Evolutionary conservation across 371 early-diverging fungal genomes (phyloP).

Genomic region (Rhizomucor pusillus): DNA sequence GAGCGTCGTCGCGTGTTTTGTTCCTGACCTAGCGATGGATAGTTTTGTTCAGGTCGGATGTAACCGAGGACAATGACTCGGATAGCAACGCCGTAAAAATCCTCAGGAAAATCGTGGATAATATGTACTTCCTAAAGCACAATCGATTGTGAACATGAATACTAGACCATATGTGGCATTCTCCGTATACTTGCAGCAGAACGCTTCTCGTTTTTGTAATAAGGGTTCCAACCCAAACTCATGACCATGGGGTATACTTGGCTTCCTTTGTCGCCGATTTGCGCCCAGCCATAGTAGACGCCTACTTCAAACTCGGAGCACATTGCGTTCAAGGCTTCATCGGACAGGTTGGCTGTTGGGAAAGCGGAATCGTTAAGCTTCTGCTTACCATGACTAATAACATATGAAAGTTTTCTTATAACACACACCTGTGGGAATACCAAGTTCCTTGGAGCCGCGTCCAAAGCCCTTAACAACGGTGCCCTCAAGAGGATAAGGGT

Average conservation of each 20-base stretch:
- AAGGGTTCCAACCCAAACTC: slow-evolving; percentile 99
- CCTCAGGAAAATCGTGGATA: slow-evolving; percentile 79
- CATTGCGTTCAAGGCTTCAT: slow-evolving; percentile 68
- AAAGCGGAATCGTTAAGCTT: background rate
- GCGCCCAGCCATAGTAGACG: slow-evolving; percentile 95
- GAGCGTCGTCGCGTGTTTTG: background rate
- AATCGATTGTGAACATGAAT: background rate
- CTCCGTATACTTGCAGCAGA: slow-evolving; percentile 68
- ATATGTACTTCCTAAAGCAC: slow-evolving; percentile 93
- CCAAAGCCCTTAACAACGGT: slow-evolving; percentile 90
- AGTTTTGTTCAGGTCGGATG: slow-evolving; percentile 90
- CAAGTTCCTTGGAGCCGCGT: slow-evolving; percentile 93
- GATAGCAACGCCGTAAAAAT: slow-evolving; percentile 89
- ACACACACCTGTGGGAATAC: slow-evolving; percentile 91
- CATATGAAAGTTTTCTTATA: slow-evolving; percentile 1
- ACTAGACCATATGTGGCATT: background rate
- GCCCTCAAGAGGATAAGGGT: slow-evolving; percentile 74
- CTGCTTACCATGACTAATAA: background rate
- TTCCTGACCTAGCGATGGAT: slow-evolving; percentile 72
- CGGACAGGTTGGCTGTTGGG: slow-evolving; percentile 91
- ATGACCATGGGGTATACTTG: slow-evolving; percentile 93
- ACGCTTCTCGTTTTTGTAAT: slow-evolving; percentile 93
- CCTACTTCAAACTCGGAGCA: slow-evolving; percentile 74
- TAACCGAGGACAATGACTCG: slow-evolving; percentile 84
- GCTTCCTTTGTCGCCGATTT: slow-evolving; percentile 50